Conservation (phyloP, 306 rosid species). For the Luffa acutangula region DNA sequence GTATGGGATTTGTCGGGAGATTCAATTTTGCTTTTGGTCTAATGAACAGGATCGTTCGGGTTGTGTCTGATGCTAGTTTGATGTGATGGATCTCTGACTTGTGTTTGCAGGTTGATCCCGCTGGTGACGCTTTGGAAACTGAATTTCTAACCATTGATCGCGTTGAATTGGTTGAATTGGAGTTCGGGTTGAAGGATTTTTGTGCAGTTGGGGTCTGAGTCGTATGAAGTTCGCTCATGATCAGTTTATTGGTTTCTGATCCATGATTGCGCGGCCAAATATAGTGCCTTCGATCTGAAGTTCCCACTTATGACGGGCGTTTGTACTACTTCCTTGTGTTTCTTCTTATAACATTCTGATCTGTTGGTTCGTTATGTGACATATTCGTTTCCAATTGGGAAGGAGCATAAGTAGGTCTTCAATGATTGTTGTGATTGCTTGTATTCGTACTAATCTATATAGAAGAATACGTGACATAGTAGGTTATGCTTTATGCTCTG, state of each 20-base stretch:
- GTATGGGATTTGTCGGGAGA: conserved; percentile 9
- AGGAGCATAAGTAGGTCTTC: conserved; percentile 32
- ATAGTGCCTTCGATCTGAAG: conserved; percentile 10
- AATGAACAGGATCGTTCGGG: background rate
- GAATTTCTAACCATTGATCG: conserved; percentile 16
- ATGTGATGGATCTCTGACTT: conserved; percentile 29
- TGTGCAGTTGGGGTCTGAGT: background rate
- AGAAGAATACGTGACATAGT: conserved; percentile 29
- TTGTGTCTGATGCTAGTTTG: conserved; percentile 12
- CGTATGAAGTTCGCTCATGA: background rate
- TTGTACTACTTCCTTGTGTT: conserved; percentile 2
- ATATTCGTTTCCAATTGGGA: conserved; percentile 22
- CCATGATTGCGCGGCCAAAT: conserved; percentile 11
- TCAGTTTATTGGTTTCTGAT: conserved; percentile 16
- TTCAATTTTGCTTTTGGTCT: conserved; percentile 9
- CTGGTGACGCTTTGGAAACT: conserved; percentile 7
- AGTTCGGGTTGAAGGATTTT: background rate
- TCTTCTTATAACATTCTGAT: conserved; percentile 8
- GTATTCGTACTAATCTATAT: conserved; percentile 26
- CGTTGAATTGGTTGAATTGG: background rate
- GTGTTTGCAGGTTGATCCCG: conserved; percentile 38
- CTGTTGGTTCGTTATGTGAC: conserved; percentile 12
- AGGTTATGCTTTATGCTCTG: conserved; percentile 34
- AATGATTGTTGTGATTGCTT: conserved; percentile 29
- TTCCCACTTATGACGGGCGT: conserved; percentile 9